Conservation (phyloP, 73 alveolate species). For the Paramecium primaurelia region DNA sequence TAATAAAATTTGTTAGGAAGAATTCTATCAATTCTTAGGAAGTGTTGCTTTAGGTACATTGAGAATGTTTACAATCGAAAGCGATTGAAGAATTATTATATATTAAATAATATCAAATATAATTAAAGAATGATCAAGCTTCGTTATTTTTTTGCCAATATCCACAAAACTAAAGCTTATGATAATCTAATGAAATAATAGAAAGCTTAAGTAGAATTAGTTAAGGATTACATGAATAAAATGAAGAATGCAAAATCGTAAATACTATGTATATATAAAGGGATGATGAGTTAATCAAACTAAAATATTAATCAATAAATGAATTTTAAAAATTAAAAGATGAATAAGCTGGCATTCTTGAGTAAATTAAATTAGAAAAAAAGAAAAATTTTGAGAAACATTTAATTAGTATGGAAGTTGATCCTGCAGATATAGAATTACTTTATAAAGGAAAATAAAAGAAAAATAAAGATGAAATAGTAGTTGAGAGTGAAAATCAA, state of each 20-base stretch:
- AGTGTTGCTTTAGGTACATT: background rate
- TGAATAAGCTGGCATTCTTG: background rate
- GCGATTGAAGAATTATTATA: background rate
- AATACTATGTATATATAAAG: background rate
- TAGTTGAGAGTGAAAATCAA: background rate
- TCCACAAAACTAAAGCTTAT: background rate
- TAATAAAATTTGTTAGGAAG: background rate
- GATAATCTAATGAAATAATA: background rate
- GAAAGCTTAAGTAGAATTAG: background rate
- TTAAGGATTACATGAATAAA: background rate
- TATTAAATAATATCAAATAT: background rate
- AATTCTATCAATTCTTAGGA: slow-evolving; percentile 1
- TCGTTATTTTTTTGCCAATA: background rate
- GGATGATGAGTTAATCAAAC: background rate
- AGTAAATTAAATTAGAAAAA: background rate
- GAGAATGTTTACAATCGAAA: slow-evolving; percentile 37
- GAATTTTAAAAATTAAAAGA: background rate
- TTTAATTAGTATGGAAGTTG: background rate
- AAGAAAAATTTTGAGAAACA: background rate
- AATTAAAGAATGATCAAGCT: background rate
- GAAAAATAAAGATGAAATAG: background rate
- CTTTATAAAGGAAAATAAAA: background rate
- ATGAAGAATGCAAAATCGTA: background rate
- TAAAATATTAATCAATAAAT: background rate
- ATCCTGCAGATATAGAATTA: background rate